Percentiles rank a stretch among this genome's conserved stretches.
Conservation (phyloP, 208 protist genomes). For the Leishmania tarentolae region DNA sequence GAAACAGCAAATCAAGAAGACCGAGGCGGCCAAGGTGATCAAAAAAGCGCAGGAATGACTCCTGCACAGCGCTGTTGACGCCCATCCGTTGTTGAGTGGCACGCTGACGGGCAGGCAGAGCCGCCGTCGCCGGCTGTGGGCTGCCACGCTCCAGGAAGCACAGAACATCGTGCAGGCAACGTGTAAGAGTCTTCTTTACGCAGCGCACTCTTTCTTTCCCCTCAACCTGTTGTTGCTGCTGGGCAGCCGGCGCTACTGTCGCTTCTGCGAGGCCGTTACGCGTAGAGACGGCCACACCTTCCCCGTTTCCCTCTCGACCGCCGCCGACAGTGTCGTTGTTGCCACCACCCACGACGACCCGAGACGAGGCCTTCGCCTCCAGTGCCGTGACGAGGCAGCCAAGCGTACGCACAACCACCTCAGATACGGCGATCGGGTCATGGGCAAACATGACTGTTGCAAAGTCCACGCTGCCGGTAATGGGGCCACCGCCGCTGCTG, state of each 20-base stretch:
- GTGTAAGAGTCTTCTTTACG: constrained; percentile 11
- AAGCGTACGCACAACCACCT: constrained; percentile 28
- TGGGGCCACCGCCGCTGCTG: constrained; percentile 9
- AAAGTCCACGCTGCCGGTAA: constrained; percentile 31
- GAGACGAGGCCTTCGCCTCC: neutral
- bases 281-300: neutral
- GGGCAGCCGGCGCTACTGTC: neutral
- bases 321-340: neutral
- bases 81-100: constrained; percentile 15
- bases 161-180: constrained; percentile 34
- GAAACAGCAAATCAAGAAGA: constrained; percentile 56
- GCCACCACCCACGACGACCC: neutral
- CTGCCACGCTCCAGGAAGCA: constrained; percentile 36
- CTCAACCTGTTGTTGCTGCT: constrained; percentile 1
- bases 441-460: constrained; percentile 26
- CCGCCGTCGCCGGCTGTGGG: constrained; percentile 14
- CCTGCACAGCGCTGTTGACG: constrained; percentile 6
- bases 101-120: constrained; percentile 24
- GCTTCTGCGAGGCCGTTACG: neutral
- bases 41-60: constrained; percentile 36
- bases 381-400: constrained; percentile 20
- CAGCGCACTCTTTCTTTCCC: neutral
- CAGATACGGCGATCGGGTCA: constrained; percentile 23
- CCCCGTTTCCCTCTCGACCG: neutral
- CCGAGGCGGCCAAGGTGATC: constrained; percentile 49